Conservation (phyloP, 2,329 filamentous ascomycete species). For the Fusarium lateritium region DNA sequence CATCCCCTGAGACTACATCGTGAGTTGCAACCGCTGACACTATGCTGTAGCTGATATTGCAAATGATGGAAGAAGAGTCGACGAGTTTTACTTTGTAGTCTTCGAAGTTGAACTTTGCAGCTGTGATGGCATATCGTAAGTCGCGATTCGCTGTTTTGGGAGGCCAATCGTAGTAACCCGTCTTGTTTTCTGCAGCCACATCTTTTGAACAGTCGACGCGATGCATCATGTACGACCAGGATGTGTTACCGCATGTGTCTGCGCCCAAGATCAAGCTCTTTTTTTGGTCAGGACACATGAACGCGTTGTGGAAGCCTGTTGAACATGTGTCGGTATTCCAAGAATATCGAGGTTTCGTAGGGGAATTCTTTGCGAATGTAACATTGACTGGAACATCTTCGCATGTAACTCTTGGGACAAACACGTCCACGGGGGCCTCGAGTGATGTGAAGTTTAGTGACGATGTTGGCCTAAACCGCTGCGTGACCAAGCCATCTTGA, state of each 20-base stretch:
- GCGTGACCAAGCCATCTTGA: not conserved
- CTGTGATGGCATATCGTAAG: conserved; percentile 9
- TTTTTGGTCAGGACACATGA: no score
- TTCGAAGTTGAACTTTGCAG: not conserved
- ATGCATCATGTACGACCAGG: not conserved
- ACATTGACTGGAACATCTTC: not conserved
- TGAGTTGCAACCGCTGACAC: no score
- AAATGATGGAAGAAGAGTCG: not conserved
- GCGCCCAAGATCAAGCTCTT: no score
- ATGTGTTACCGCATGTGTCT: no score
- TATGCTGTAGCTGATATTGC: not conserved
- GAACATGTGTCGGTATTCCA: not conserved
- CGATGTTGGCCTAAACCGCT: not conserved
- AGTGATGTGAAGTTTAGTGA: not conserved
- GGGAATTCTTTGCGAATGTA: not conserved
- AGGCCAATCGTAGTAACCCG: not conserved
- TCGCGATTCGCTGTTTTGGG: not conserved
- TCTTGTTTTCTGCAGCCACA: not conserved
- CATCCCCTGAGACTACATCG: no score
- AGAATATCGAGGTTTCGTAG: not conserved
- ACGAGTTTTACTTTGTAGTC: not conserved
- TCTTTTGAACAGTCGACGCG: not conserved
- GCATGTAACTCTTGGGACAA: not conserved
- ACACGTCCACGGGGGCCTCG: not conserved
- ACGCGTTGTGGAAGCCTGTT: not conserved